Base-by-base conservation (phyloP, 1,139 yeast genomes). In the Suhomyces terraborum region DNA sequence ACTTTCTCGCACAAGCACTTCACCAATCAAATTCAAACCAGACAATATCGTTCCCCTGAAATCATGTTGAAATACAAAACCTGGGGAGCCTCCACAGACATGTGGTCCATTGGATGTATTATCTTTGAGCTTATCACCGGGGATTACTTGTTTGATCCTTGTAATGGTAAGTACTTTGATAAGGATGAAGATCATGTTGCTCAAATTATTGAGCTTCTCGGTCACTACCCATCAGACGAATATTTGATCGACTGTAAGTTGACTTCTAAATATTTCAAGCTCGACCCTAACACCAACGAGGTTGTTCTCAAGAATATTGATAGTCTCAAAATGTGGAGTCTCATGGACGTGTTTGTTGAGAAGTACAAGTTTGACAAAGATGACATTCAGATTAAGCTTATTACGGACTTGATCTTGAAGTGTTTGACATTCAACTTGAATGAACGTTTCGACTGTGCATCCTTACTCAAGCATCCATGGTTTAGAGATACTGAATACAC, bases 181-280 rank as follows among this genome's bases (percentile, higher is more conserved):
- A 84, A 85, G 57, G 89, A 86, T 58, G 96, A 88, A 52, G 95
- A 88, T 61, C 96, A 88, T 61, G 62, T 88, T 50, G 95, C 95
- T 0, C 95, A 87, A 56, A 81, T 84, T 19, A 74, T 84, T 28
- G 93, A 84, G 56, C 61, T 84, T 12, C 62, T 82, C 35, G 86
- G 88, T 4, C 68, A 67, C 19, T 71, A 80, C 34, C 88, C 91
- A 2, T 45, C 68, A 1, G 67, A 69, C 26, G 67, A 79, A 45
- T 69, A 61, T 52, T 66, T 82, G 36, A 59, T 66, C 27, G 71
- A 74, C 48, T 82, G 88, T 42, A 69, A 69, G 50, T 69, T 71
- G 43, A 64, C 82, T 3, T 60, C 76, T 29, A 75, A 75, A 28
- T 79, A 67, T 51, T 82, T 84, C 61, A 77, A 76, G 45, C 54